Base-by-base conservation (phyloP, 148 eudicot species). In the Selenicereus undatus region DNA sequence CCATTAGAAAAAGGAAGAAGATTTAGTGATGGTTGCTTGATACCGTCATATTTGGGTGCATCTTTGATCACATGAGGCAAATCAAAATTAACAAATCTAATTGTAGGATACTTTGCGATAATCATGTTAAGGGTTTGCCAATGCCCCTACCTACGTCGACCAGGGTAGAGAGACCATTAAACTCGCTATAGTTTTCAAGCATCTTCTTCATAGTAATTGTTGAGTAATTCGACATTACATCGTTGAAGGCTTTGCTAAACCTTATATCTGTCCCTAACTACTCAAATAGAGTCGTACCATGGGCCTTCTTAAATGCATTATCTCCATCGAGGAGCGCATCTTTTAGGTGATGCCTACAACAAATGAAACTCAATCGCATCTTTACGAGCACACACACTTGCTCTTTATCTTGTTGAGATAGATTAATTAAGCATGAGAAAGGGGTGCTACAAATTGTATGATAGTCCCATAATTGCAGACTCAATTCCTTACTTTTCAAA, bases 261-360 rank as follows among this genome's bases (percentile, higher is more conserved):
- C 88, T 83, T 35, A 27, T 21, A 29, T 86, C 86, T 18, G 9
- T 75, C 16, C 39, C 50, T 11, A 81, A 78, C 71, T 80, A 86
- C 76, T 86, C 86, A 78, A 83, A 86, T 71, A 84, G 80, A 32
- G 78, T 71, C 78, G 81, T 76, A 21, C 88, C 88, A 74, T 86
- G 78, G 17, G 77, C 86, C 80, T 24, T 80, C 77, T 86, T 78
- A 77, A 86, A 86, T 32, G 88, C 78, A n/a, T 72, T 74, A 14
- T 81, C 86, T 29, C 86, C 88, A 54, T 86, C 86, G n/a, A 83
- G 11, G 4, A 83, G 32, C 50, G 84, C 77, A 56, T 83, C 86
- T 78, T 86, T 86, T 21, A 86, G 27, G 50, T 82, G 77, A 20
- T 35, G 58, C 84, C 84, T 82, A 60, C 36, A 35, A 76, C 50